Evolutionary conservation across 495 filamentous ascomycete species (phyloP).

Genomic region (Astrocystis sublimbata): DNA sequence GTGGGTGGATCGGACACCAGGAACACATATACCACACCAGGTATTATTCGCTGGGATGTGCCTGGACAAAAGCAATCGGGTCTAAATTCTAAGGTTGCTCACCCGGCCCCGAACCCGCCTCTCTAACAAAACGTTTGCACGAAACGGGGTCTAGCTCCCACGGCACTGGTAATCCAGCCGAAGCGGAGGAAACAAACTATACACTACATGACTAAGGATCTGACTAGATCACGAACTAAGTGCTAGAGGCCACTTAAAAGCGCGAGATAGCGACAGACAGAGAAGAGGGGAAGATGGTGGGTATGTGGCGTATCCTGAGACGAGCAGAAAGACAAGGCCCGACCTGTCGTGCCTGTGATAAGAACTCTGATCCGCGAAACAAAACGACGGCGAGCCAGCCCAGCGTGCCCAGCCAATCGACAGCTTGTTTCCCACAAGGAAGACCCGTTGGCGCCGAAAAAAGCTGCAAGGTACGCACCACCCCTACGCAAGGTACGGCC

Average conservation of each 20-base stretch:
- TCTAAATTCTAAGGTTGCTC: neutral
- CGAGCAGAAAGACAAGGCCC: too few species aligned
- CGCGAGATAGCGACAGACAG: neutral
- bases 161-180: neutral
- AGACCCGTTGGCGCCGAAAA: neutral
- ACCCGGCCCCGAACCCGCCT: neutral
- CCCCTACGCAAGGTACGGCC: slow-evolving; percentile 1
- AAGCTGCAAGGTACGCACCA: slow-evolving; percentile 4
- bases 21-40: neutral
- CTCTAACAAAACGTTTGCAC: neutral
- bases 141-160: neutral
- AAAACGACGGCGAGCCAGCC: neutral
- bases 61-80: neutral
- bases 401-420: neutral
- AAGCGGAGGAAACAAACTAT: neutral
- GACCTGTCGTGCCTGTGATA: too few species aligned
- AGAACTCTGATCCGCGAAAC: slow-evolving; percentile 5
- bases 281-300: neutral
- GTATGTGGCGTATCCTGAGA: slow-evolving; percentile 12
- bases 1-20: neutral
- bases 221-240: neutral
- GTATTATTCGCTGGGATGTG: too few species aligned
- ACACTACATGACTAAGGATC: neutral
- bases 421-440: neutral
- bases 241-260: neutral